Percentiles rank a stretch among this genome's conserved stretches.
Evolutionary conservation across 805 yeast genomes (phyloP).

Genomic region (Starmera dryadoides): DNA sequence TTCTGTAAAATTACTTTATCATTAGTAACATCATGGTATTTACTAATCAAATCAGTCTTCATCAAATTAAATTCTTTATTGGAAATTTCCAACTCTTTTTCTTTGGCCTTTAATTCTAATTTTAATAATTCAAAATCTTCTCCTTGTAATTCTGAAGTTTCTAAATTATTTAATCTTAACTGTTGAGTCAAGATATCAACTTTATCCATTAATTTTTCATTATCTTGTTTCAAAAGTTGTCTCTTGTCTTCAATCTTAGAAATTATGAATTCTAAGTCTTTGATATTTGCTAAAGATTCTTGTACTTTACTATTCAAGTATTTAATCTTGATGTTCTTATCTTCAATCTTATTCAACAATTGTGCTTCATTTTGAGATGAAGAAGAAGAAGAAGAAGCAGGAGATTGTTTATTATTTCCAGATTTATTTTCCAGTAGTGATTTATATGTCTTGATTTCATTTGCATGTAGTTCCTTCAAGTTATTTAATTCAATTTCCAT

Average conservation of each 20-base stretch:
- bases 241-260: slow-evolving; percentile 25
- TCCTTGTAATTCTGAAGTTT: slow-evolving; percentile 5
- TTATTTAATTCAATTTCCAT: slow-evolving; percentile 31
- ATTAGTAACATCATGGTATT: slow-evolving; percentile 16
- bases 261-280: slow-evolving; percentile 21
- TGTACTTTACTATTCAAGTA: slow-evolving; percentile 16
- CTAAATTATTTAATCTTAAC: slow-evolving; percentile 19
- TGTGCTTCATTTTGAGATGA: slow-evolving; percentile 9
- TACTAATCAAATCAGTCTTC: slow-evolving; percentile 24
- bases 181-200: slow-evolving; percentile 24
- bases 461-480: slow-evolving; percentile 27
- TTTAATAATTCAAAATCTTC: slow-evolving; percentile 6
- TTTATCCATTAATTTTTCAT: slow-evolving; percentile 23
- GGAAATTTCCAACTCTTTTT: slow-evolving; percentile 12
- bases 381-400: slow-evolving; percentile 13
- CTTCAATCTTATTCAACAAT: slow-evolving; percentile 18
- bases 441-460: slow-evolving; percentile 28
- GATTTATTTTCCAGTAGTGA: slow-evolving; percentile 12
- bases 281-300: slow-evolving; percentile 19
- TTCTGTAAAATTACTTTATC: slow-evolving; percentile 22
- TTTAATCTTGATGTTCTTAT: slow-evolving; percentile 16
- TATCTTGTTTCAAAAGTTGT: slow-evolving; percentile 23
- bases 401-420: neutral
- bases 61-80: slow-evolving; percentile 22
- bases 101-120: slow-evolving; percentile 9